phyloP scores from a whole-genome alignment of 371 early-diverging fungal species.

The Lichtheimia corymbifera region DNA sequence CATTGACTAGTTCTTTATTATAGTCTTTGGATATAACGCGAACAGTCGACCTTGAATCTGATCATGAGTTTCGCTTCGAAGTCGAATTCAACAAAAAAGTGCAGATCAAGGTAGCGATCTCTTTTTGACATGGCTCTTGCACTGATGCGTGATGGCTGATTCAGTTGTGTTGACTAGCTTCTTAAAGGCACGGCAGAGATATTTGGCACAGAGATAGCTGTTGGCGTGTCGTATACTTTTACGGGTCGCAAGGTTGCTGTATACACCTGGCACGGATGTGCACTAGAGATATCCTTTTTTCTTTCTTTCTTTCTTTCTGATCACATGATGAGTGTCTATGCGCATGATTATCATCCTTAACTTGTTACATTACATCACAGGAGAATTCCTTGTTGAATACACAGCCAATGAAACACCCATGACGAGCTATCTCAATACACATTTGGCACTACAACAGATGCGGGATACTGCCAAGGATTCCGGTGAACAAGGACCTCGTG shows the following conservation, averaged over 20 bases:
- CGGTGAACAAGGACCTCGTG: slow-evolving; percentile 68
- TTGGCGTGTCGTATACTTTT: slow-evolving; percentile 76
- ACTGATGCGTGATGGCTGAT: background rate
- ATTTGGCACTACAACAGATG: slow-evolving; percentile 82
- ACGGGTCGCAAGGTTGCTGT: slow-evolving; percentile 87
- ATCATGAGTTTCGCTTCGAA: slow-evolving; percentile 79
- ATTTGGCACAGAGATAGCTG: slow-evolving; percentile 88
- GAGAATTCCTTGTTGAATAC: slow-evolving; percentile 79
- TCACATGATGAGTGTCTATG: background rate
- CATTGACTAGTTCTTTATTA: too few relatives aligned
- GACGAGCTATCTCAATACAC: slow-evolving; percentile 85
- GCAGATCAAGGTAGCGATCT: slow-evolving; percentile 51
- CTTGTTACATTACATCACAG: slow-evolving; percentile 52
- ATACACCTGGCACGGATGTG: slow-evolving; percentile 94
- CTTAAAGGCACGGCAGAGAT: slow-evolving; percentile 84
- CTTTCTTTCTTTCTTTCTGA: slow-evolving; percentile 19
- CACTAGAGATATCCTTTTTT: slow-evolving; percentile 60
- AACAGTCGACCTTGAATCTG: slow-evolving; percentile 51
- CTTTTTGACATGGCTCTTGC: background rate
- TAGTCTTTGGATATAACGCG: slow-evolving; percentile 13
- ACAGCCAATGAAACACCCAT: slow-evolving; percentile 94
- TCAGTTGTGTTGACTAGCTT: slow-evolving; percentile 41
- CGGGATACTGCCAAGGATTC: slow-evolving; percentile 59
- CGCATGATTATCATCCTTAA: slow-evolving; percentile 17
- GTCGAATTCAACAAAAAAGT: slow-evolving; percentile 56